Evolutionary conservation across 1,139 yeast genomes (phyloP).

Genomic region (Candida pseudoviswanathii): DNA sequence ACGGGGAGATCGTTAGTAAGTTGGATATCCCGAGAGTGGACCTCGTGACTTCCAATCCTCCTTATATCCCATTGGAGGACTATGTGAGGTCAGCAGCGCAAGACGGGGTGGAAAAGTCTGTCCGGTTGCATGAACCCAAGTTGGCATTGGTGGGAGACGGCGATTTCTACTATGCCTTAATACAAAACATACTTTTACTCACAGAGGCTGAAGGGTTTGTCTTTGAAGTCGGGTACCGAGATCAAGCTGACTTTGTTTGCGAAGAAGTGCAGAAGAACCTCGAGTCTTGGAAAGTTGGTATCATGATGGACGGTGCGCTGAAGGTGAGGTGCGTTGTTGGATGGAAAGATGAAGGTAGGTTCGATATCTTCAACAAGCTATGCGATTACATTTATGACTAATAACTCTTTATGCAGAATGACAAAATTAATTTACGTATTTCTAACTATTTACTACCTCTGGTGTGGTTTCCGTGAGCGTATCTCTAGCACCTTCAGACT

Average conservation of each 20-base stretch:
- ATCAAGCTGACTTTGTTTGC: slow-evolving; percentile 33
- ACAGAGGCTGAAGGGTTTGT: slow-evolving; percentile 42
- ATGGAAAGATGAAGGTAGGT: slow-evolving; percentile 22
- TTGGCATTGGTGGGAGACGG: slow-evolving; percentile 75
- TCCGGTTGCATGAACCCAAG: slow-evolving; percentile 69
- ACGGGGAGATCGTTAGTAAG: slow-evolving; percentile 10
- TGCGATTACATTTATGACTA: slow-evolving; percentile 13
- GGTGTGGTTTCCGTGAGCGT: slow-evolving; percentile 6
- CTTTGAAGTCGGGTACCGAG: slow-evolving; percentile 43
- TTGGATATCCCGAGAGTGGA: slow-evolving; percentile 30
- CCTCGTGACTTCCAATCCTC: slow-evolving; percentile 82
- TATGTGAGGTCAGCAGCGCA: slow-evolving; percentile 33
- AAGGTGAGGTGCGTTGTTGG: slow-evolving; percentile 45
- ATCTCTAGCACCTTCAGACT: background rate
- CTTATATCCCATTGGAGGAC: slow-evolving; percentile 65
- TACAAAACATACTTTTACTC: slow-evolving; percentile 42
- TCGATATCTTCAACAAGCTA: slow-evolving; percentile 11
- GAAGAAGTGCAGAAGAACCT: slow-evolving; percentile 14
- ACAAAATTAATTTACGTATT: too few relatives aligned
- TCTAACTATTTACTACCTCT: background rate
- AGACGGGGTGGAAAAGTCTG: slow-evolving; percentile 57
- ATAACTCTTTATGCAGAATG: too few relatives aligned
- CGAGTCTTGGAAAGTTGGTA: slow-evolving; percentile 30
- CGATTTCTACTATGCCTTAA: slow-evolving; percentile 66
- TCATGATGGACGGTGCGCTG: slow-evolving; percentile 29